phyloP scores from a whole-genome alignment of 2,329 filamentous ascomycete genomes.

The Penicillium sp. region DNA sequence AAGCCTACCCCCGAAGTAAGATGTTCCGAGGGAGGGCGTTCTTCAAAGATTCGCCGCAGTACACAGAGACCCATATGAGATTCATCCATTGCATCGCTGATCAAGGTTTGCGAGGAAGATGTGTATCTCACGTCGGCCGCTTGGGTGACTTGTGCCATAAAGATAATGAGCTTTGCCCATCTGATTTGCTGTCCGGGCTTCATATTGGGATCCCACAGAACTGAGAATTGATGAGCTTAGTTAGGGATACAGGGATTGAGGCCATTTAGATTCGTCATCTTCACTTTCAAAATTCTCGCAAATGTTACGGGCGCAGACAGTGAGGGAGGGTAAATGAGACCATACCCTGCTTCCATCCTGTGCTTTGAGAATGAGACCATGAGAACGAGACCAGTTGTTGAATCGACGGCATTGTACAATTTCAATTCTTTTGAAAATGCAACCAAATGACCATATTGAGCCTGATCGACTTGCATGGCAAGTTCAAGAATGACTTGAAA shows the following conservation, averaged over 20 bases:
- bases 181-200: neutral
- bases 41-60: conserved; percentile 1
- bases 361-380: no score
- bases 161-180: conserved; percentile 5
- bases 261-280: no score
- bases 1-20: neutral
- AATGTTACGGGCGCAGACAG: neutral
- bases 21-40: neutral
- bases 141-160: neutral
- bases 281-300: neutral
- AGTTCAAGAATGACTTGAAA: neutral
- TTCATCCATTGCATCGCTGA: conserved; percentile 3
- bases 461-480: conserved; percentile 1
- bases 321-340: conserved; percentile 3
- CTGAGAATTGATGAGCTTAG: neutral
- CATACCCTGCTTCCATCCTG: conserved; percentile 6
- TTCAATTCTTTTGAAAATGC: neutral
- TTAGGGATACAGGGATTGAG: no score
- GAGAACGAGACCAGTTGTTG: neutral
- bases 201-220: neutral
- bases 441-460: neutral
- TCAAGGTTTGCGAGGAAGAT: neutral
- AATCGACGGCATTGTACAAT: conserved; percentile 4
- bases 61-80: conserved; percentile 1
- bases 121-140: conserved; percentile 1